These are phyloP conservation scores for Syncephalastrum sp. DNA, from an alignment of 371 early-diverging fungal species.

Conservation along the genomic window DNA sequence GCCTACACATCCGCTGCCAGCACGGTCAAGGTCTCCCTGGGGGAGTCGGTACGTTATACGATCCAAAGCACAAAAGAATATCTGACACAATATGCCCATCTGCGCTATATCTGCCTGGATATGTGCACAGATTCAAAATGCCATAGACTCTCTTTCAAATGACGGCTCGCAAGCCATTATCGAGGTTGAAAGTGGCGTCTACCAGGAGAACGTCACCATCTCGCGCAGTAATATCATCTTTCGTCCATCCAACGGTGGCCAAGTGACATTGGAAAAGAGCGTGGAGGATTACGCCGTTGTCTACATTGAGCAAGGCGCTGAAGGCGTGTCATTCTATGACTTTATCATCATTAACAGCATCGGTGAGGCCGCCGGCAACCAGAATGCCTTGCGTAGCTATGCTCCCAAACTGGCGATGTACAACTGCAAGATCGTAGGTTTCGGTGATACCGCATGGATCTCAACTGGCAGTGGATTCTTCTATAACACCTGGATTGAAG, in stretches of 20 bases:
- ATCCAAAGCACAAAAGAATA: too few relatives aligned
- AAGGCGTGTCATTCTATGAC: conserved; percentile 10
- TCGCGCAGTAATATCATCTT: conserved; percentile 6
- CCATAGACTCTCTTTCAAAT: conserved; percentile 10
- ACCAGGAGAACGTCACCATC: conserved; percentile 11
- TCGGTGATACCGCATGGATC: conserved; percentile 15
- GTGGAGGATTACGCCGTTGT: conserved; percentile 11
- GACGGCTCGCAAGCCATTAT: conserved; percentile 6
- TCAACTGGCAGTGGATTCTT: conserved; percentile 10
- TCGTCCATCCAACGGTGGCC: conserved; percentile 4
- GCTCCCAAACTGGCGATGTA: conserved; percentile 8
- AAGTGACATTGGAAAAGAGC: conserved; percentile 5
- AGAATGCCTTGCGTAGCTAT: conserved; percentile 11
- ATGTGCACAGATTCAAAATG: conserved; percentile 11
- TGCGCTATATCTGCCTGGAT: too few relatives aligned
- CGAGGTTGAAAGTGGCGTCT: conserved; percentile 11
- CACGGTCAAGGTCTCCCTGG: too few relatives aligned
- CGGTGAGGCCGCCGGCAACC: conserved; percentile 17
- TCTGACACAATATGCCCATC: too few relatives aligned
- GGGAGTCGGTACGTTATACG: too few relatives aligned
- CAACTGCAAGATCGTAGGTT: conserved; percentile 15
- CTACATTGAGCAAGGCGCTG: conserved; percentile 4
- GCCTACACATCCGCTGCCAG: too few relatives aligned
- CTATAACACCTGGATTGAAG: conserved; percentile 17
- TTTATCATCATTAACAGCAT: conserved; percentile 13